A percentile compares a stretch with the other conserved stretches of the same genome.
phyloP scores from a whole-genome alignment of 768 basidiomycete genomes.

The Macrolepiota fuliginosa region DNA sequence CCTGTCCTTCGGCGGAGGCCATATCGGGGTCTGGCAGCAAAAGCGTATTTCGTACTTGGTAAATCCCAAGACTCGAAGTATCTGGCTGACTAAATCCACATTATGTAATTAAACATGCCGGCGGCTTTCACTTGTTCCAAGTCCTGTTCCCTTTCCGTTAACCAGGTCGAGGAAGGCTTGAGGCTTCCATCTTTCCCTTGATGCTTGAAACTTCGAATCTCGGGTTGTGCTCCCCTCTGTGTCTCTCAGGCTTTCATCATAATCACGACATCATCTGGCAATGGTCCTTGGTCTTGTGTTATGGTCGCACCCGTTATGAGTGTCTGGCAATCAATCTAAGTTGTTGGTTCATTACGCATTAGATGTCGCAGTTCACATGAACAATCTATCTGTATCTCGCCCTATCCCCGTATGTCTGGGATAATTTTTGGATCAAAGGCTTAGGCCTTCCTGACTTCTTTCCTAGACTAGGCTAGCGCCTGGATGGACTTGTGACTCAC shows the following conservation, averaged over 20 bases:
- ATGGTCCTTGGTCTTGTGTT: too few relatives aligned
- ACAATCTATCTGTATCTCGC: not conserved
- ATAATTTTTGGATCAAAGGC: not conserved
- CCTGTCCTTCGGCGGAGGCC: conserved; percentile 31
- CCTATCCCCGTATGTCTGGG: not conserved
- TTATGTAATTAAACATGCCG: not conserved
- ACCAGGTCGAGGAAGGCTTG: not conserved
- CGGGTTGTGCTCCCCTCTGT: not conserved
- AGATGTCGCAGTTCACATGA: too few relatives aligned
- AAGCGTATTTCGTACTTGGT: not conserved
- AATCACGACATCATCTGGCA: not conserved
- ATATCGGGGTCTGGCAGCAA: conserved; percentile 28
- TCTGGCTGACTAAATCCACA: not conserved
- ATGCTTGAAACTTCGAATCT: not conserved
- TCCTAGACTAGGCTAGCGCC: not conserved
- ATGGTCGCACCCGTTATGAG: not conserved
- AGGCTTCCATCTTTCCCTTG: not conserved
- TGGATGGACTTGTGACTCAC: not conserved
- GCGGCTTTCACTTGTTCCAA: not conserved
- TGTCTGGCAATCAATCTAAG: not conserved
- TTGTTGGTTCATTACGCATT: not conserved
- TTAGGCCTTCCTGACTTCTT: not conserved
- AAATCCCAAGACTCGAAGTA: not conserved
- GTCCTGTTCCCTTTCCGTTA: not conserved
- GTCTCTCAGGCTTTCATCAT: not conserved